phyloP scores from a whole-genome alignment of 2,329 filamentous ascomycete species.

The Fusarium algeriense region DNA sequence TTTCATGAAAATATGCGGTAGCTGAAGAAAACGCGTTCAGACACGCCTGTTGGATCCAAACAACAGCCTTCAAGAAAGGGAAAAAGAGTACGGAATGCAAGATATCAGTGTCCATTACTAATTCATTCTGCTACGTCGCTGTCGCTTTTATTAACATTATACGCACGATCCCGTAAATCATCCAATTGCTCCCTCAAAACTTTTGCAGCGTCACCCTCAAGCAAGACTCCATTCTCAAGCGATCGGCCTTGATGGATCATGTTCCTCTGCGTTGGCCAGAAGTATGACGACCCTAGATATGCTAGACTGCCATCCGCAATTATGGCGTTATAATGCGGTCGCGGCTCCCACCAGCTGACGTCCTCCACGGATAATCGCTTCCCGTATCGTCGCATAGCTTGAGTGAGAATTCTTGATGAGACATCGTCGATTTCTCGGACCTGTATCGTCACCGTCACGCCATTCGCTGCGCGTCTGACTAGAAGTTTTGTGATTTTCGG shows the following conservation, averaged over 20 bases:
- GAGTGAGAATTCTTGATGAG: background rate
- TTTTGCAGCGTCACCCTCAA: background rate
- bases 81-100: no score
- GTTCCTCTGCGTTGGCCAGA: slow-evolving; percentile 14
- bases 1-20: no score
- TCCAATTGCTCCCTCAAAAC: background rate
- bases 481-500: slow-evolving; percentile 7
- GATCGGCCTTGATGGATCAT: slow-evolving; percentile 19
- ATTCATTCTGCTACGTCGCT: background rate
- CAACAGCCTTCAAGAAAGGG: background rate
- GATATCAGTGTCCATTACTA: background rate
- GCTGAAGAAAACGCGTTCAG: background rate
- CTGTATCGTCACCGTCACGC: background rate
- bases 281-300: background rate
- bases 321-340: slow-evolving; percentile 1
- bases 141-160: background rate
- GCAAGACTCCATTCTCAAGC: slow-evolving; percentile 14
- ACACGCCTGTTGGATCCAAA: background rate
- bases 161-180: background rate
- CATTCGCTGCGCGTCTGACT: background rate
- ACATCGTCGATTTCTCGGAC: background rate
- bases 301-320: slow-evolving; percentile 7
- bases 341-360: slow-evolving; percentile 10
- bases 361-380: background rate
- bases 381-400: background rate